Percentiles rank a stretch among this genome's conserved stretches.
Evolutionary conservation across 1,139 yeast species (phyloP).

Genomic region (Debaryomyces singareniensis): DNA sequence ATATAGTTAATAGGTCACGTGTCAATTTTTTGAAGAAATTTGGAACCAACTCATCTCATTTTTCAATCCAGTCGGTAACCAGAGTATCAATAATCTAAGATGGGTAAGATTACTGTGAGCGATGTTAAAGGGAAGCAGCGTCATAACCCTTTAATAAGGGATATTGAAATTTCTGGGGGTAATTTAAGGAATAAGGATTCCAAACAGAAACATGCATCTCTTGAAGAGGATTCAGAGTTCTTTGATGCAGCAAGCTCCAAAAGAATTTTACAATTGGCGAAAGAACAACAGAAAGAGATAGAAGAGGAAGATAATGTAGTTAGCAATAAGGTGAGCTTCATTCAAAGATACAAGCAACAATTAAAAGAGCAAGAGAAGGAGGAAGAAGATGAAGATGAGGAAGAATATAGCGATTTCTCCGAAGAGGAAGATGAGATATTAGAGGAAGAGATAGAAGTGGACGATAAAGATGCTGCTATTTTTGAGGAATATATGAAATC

Average conservation of each 20-base stretch:
- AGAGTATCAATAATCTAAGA: constrained; percentile 12
- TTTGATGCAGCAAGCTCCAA: constrained; percentile 81
- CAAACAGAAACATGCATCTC: constrained; percentile 17
- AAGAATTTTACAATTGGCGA: constrained; percentile 81
- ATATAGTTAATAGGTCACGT: constrained; percentile 2
- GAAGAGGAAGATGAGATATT: constrained; percentile 16
- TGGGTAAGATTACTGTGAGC: constrained; percentile 60
- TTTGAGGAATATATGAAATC: constrained; percentile 58
- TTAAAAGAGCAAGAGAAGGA: constrained; percentile 27
- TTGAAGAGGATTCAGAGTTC: constrained; percentile 52
- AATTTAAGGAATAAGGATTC: constrained; percentile 37
- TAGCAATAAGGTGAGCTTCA: constrained; percentile 12
- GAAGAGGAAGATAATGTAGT: constrained; percentile 50
- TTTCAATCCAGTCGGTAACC: neutral
- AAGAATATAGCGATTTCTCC: neutral
- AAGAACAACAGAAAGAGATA: constrained; percentile 86
- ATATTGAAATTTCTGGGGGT: constrained; percentile 68
- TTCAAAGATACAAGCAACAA: constrained; percentile 20
- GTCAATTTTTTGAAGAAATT: constrained; percentile 1
- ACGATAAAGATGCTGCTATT: constrained; percentile 64
- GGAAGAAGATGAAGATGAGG: constrained; percentile 18
- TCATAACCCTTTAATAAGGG: constrained; percentile 77
- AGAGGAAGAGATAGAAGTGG: constrained; percentile 51
- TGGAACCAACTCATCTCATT: neutral
- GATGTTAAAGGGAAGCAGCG: constrained; percentile 45